Conservation (phyloP, 352 stramenopile species). For the Globisporangium cederbergense region DNA sequence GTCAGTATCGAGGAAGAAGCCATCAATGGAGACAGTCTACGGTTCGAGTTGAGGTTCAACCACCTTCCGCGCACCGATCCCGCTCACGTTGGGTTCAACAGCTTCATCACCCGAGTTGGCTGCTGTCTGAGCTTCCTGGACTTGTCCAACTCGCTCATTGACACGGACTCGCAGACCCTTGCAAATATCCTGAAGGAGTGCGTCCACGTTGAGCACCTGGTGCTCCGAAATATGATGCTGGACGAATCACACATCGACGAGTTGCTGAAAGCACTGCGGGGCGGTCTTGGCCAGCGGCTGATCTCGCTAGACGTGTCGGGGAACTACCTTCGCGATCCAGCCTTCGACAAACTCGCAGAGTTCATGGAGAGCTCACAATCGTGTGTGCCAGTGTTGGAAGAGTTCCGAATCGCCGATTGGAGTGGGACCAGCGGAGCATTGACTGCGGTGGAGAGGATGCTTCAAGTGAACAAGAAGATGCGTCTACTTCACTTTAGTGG, state of each 20-base stretch:
- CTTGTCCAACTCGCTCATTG: background rate
- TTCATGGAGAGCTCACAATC: constrained; percentile 1
- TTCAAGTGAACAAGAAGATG: constrained; percentile 12
- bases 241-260: background rate
- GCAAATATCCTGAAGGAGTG: background rate
- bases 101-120: constrained; percentile 6
- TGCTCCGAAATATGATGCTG: background rate
- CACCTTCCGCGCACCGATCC: background rate
- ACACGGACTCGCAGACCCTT: background rate
- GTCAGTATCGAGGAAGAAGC: background rate
- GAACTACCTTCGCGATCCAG: background rate
- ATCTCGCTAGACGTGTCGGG: constrained; percentile 2
- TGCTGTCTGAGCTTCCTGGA: background rate
- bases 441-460: background rate
- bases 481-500: background rate
- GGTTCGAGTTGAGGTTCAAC: background rate
- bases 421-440: background rate
- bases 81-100: background rate
- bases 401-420: constrained; percentile 2
- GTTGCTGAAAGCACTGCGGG: background rate
- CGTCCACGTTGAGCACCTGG: constrained; percentile 5
- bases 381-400: constrained; percentile 4
- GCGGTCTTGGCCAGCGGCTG: background rate
- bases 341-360: background rate
- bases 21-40: background rate